Conservation (phyloP, 257 asterid species). For the Petrea volubilis region DNA sequence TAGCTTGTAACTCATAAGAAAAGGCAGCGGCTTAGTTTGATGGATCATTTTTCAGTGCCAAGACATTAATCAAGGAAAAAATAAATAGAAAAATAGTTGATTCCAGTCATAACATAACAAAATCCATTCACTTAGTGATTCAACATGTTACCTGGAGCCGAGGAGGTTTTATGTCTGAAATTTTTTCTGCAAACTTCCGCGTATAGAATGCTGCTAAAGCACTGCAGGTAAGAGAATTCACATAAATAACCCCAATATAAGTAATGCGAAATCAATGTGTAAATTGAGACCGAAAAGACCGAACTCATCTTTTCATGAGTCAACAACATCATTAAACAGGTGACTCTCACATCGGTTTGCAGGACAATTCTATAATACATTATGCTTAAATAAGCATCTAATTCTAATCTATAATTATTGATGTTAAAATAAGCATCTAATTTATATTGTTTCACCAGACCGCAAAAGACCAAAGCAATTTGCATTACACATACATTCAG, state of each 20-base stretch:
- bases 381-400: neutral
- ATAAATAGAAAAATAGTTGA: neutral
- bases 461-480: conserved; percentile 11
- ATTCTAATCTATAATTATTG: neutral
- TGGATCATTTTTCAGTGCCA: neutral
- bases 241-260: conserved; percentile 17
- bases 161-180: conserved; percentile 79
- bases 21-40: neutral
- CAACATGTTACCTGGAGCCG: conserved; percentile 72
- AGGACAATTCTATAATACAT: neutral
- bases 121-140: conserved; percentile 25
- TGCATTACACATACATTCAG: neutral
- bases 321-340: neutral
- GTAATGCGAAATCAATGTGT: conserved; percentile 8
- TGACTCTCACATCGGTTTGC: neutral
- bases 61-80: neutral
- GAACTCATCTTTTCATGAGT: conserved; percentile 8
- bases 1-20: neutral
- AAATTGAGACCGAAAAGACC: conserved; percentile 20
- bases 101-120: conserved; percentile 17
- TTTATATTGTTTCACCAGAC: neutral
- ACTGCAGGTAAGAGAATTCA: conserved; percentile 53
- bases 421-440: neutral
- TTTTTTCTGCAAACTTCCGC: conserved; percentile 75
- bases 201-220: conserved; percentile 93